Evolutionary conservation across 179 eudicot species (phyloP).

Genomic region (Spergularia azorica): DNA sequence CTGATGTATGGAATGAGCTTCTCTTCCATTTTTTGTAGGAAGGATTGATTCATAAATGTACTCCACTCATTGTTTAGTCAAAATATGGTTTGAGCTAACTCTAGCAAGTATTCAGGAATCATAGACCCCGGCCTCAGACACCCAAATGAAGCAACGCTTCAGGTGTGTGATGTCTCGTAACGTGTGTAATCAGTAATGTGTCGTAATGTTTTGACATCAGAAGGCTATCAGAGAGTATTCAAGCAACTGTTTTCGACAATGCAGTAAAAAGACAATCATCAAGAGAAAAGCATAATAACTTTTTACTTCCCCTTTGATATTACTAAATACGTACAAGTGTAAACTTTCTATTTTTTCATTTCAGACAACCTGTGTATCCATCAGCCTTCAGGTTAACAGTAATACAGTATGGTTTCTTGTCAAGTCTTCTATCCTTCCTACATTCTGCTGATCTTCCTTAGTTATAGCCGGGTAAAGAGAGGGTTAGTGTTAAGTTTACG

Average conservation of each 20-base stretch:
- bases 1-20: constrained; percentile 84
- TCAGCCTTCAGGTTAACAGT: neutral
- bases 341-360: neutral
- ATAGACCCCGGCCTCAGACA: no score
- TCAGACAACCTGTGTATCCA: neutral
- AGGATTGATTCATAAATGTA: neutral
- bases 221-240: no score
- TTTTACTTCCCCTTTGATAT: no score
- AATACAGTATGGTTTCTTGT: neutral
- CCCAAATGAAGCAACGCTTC: no score
- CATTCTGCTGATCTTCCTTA: constrained; percentile 5
- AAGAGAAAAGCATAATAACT: no score
- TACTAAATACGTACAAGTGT: constrained; percentile 20
- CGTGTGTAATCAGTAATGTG: no score
- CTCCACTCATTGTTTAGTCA: constrained; percentile 10
- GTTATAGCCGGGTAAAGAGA: constrained; percentile 26
- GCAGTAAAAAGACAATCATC: no score
- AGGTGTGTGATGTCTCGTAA: no score
- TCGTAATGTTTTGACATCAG: no score
- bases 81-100: neutral
- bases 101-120: no score
- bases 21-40: constrained; percentile 43
- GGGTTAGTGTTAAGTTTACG: constrained; percentile 31
- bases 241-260: no score
- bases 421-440: neutral